Percentiles rank a stretch among this genome's conserved stretches.
Evolutionary conservation across 2,329 filamentous ascomycete genomes (phyloP).

Genomic region (Sporothrix dimorphospora): DNA sequence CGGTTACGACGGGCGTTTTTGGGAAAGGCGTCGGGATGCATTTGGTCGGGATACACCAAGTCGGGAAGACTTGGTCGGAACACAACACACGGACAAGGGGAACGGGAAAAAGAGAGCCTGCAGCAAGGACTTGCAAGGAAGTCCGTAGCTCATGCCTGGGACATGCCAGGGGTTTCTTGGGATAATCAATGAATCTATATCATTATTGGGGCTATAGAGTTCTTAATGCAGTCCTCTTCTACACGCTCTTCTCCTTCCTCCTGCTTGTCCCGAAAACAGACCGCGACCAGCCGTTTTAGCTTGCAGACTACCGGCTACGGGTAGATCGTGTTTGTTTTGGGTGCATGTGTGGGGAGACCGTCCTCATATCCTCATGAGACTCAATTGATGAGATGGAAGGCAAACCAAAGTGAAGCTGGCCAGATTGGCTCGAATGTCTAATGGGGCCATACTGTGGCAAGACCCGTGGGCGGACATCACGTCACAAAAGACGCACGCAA

Average conservation of each 20-base stretch:
- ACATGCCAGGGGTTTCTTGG: background rate
- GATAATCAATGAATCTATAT: background rate
- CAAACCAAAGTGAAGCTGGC: background rate
- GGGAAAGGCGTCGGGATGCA: background rate
- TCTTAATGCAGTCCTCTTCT: background rate
- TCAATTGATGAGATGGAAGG: background rate
- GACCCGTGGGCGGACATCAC: background rate
- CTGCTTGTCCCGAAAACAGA: conserved; percentile 21
- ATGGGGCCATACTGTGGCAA: background rate
- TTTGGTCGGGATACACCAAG: background rate
- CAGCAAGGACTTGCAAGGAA: background rate
- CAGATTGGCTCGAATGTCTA: background rate
- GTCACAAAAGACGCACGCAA: background rate
- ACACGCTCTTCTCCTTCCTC: too few relatives aligned
- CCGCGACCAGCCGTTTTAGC: background rate
- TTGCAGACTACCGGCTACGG: conserved; percentile 6
- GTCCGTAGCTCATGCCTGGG: background rate
- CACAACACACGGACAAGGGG: background rate
- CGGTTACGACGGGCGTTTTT: conserved; percentile 23
- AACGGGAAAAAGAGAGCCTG: background rate
- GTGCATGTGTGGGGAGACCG: background rate
- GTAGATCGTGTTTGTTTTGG: background rate
- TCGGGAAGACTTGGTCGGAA: conserved; percentile 1
- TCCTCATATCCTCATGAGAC: background rate
- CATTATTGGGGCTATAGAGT: background rate